Evolutionary conservation across 768 basidiomycete genomes (phyloP).

Genomic region (Trametes coccinea): DNA sequence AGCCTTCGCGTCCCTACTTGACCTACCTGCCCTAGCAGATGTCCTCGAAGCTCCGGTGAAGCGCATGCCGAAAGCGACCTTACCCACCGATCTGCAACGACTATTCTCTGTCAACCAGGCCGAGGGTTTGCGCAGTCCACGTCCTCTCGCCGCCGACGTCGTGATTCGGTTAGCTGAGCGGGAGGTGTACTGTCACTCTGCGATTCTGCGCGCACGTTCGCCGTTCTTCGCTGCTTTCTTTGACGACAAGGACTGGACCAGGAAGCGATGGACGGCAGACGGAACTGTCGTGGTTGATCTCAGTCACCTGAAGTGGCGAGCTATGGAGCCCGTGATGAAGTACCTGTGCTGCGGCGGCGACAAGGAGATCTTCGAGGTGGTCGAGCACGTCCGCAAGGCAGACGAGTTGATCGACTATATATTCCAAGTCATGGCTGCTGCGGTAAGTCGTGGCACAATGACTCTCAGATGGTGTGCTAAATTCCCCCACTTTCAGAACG

Average conservation of each 20-base stretch:
- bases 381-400: conserved; percentile 59
- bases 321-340: conserved; percentile 72
- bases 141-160: conserved; percentile 60
- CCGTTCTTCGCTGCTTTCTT: conserved; percentile 85
- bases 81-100: conserved; percentile 49
- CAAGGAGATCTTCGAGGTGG: conserved; percentile 64
- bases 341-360: conserved; percentile 78
- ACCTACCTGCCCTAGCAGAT: conserved; percentile 52
- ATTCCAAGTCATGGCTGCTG: conserved; percentile 82
- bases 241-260: conserved; percentile 80
- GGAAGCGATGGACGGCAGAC: conserved; percentile 48
- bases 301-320: conserved; percentile 68
- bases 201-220: conserved; percentile 78
- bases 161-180: conserved; percentile 69
- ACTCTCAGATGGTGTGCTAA: neutral
- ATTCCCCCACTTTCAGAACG: conserved; percentile 52
- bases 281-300: conserved; percentile 68
- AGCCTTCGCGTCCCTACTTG: conserved; percentile 55
- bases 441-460: conserved; percentile 49
- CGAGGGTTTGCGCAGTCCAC: neutral
- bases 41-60: conserved; percentile 67
- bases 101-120: conserved; percentile 47
- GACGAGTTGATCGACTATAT: conserved; percentile 85
- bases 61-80: conserved; percentile 46
- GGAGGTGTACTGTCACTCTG: conserved; percentile 67